Evolutionary conservation across 1,284 basidiomycete species (phyloP).

Genomic region (Wolfiporia cocos): DNA sequence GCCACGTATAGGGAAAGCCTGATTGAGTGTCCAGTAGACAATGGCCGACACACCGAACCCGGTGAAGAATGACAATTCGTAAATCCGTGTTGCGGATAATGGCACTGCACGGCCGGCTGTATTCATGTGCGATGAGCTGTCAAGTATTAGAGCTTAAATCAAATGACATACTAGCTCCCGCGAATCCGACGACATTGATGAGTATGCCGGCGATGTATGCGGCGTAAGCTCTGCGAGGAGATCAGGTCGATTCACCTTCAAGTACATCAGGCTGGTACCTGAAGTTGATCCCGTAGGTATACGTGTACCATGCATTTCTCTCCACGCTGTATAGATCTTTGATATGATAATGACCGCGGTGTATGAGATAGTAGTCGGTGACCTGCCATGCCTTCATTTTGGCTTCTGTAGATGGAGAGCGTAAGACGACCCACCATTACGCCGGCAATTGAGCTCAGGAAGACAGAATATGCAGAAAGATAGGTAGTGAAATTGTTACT

Average conservation of each 20-base stretch:
- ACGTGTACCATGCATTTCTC: constrained; percentile 68
- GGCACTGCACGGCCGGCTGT: constrained; percentile 53
- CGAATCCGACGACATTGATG: constrained; percentile 77
- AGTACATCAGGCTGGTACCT: constrained; percentile 31
- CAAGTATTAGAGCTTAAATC: constrained; percentile 8
- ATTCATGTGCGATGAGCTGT: constrained; percentile 18
- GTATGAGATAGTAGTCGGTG: constrained; percentile 77
- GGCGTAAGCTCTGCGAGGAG: constrained; percentile 48
- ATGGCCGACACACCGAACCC: constrained; percentile 67
- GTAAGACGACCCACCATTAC: constrained; percentile 50
- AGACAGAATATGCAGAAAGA: constrained; percentile 80
- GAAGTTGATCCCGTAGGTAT: constrained; percentile 72
- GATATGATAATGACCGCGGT: constrained; percentile 67
- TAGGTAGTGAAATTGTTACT: constrained; percentile 80
- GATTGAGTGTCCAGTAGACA: constrained; percentile 57
- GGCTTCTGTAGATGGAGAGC: not conserved
- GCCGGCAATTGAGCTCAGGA: constrained; percentile 76
- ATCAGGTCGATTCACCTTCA: not conserved
- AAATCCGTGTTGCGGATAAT: constrained; percentile 60
- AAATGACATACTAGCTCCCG: constrained; percentile 47
- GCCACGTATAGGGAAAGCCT: constrained; percentile 53
- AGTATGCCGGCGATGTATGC: constrained; percentile 75
- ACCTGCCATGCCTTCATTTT: constrained; percentile 34
- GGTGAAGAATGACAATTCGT: constrained; percentile 75
- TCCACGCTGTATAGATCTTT: constrained; percentile 62